A percentile compares a stretch with the other conserved stretches of the same genome.
These are phyloP conservation scores for Boletus sensibilis DNA, from an alignment of 768 basidiomycete species.

Conservation along the genomic window DNA sequence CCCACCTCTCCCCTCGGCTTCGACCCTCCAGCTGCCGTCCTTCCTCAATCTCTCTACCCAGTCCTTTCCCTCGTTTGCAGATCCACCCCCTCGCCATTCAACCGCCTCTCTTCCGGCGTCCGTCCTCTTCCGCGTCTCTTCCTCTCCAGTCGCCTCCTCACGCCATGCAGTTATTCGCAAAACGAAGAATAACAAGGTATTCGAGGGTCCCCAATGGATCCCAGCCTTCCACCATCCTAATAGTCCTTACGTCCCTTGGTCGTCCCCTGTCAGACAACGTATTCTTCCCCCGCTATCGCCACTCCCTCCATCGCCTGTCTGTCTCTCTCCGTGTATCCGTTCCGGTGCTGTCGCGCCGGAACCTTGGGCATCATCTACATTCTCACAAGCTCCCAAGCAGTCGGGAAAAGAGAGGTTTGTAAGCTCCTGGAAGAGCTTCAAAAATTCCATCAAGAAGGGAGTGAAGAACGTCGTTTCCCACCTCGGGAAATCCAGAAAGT, in stretches of 20 bases:
- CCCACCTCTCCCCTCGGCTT: slow-evolving; percentile 37
- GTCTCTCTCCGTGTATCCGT: slow-evolving; percentile 36
- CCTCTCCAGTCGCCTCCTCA: slow-evolving; percentile 16
- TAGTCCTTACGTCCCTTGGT: slow-evolving; percentile 57
- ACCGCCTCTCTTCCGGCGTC: slow-evolving; percentile 18
- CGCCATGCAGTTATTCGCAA: slow-evolving; percentile 12
- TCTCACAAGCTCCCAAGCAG: slow-evolving; percentile 19
- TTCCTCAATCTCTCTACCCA: slow-evolving; percentile 34
- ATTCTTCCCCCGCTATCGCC: slow-evolving; percentile 41
- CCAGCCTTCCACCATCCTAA: slow-evolving; percentile 49
- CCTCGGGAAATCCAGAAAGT: slow-evolving; percentile 16
- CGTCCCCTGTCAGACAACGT: slow-evolving; percentile 40
- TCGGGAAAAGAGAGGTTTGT: slow-evolving; percentile 19
- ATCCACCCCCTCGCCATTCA: slow-evolving; percentile 6
- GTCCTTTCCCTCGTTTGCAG: slow-evolving; percentile 16
- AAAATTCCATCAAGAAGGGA: slow-evolving; percentile 27
- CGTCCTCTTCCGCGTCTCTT: slow-evolving; percentile 15
- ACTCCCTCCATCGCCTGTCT: slow-evolving; percentile 32
- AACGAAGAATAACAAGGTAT: slow-evolving; percentile 20
- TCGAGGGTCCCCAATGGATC: slow-evolving; percentile 34
- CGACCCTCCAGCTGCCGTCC: slow-evolving; percentile 40
- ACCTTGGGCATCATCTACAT: slow-evolving; percentile 33
- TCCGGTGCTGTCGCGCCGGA: slow-evolving; percentile 44
- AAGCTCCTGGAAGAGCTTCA: slow-evolving; percentile 35
- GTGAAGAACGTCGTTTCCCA: slow-evolving; percentile 24